Base-by-base conservation (phyloP, 176 grass and related monocot genomes). In the Puccinellia tenuiflora region DNA sequence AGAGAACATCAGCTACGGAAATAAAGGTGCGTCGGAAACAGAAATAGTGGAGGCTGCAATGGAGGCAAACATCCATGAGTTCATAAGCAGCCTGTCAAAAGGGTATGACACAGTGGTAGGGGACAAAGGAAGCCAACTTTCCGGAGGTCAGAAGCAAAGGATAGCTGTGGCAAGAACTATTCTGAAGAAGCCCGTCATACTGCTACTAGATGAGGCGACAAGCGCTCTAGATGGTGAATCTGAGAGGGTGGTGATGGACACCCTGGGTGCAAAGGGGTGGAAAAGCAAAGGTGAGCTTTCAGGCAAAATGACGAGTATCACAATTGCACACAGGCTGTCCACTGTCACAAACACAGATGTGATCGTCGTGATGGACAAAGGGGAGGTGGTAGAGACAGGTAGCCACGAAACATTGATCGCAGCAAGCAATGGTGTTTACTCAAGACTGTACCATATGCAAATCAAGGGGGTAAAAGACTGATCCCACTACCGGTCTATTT, bases 71-170 rank as follows among this genome's bases (percentile, higher is more conserved):
- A 88, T 88, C 33, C 90, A 92, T 46, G 81, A 86, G 62, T 92
- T 92, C 80, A 81, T 92, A 76, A 77, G 82, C 52, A 39, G 77
- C 35, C 28, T 92, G 80, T 67, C 90, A 38, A 30, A 78, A 7
- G 86, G 90, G 57, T 92, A 92, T 55, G 84, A 89, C 28, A 92
- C 90, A 0, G 52, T 81, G 53, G 86, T 92, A 26, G 90, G 90
- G 11, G 90, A 92, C 45, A 83, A 86, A 73, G 90, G 90, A 64
- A 73, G 83, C 56, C 90, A 89, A 39, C 79, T 92, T 54, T 92
- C 90, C 1, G 90, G 90, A 73, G 90, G 90, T 17, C 90, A 92
- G 84, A 92, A 92, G 81, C 90, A 92, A 77, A 39, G 90, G 39
- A 86, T 89, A 30, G 90, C 87, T 25, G 88, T 89, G 16, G 87